Evolutionary conservation across 1,284 basidiomycete species (phyloP), one percentile per base, ranked within the genome.

Genomic region (Apiotrichum siamense): DNA sequence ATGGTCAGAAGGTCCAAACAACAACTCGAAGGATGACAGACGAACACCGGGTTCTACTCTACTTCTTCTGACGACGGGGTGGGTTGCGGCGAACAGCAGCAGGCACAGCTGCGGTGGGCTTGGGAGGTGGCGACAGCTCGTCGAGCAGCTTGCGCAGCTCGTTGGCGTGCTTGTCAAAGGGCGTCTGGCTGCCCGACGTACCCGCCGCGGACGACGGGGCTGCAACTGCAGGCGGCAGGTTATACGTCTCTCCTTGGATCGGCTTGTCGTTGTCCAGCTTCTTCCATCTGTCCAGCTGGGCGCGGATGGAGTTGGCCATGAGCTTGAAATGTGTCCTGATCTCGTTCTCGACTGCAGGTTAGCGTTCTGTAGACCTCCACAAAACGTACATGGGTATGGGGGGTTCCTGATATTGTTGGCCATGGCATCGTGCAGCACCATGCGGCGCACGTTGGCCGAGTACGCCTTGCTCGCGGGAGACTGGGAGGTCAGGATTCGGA

Each of bases 251-350:
- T 25, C 15, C 7, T 15, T n/a, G n/a, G 11, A 57, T 56, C 4
- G 33, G 3, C 32, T 49, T 47, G 12, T 59, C 60, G 49, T 70
- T 63, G 45, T 70, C 67, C 1, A 64, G 50, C 17, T 25, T 20
- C 46, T 59, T 61, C 65, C 65, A 65, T 20, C 63, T 65, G 32
- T 90, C 85, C n/a, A 94, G 76, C 69, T 92, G 89, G 29, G 77
- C 68, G 20, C 74, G 72, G 54, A 96, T 81, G 1, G 80, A 79
- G 37, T 77, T 77, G 1, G 87, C 82, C 67, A 93, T 94, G 46
- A 93, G 75, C n/a, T 84, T 79, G 77, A 89, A 94, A 72, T 94
- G 91, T 0, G 88, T 92, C 36, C 81, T 82, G 63, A 96, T 85
- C 52, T 92, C 81, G 54, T 88, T 85, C 36, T 76, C 82, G 65